phyloP scores from a whole-genome alignment of 306 rosid genomes.

The Herpetospermum pedunculosum region DNA sequence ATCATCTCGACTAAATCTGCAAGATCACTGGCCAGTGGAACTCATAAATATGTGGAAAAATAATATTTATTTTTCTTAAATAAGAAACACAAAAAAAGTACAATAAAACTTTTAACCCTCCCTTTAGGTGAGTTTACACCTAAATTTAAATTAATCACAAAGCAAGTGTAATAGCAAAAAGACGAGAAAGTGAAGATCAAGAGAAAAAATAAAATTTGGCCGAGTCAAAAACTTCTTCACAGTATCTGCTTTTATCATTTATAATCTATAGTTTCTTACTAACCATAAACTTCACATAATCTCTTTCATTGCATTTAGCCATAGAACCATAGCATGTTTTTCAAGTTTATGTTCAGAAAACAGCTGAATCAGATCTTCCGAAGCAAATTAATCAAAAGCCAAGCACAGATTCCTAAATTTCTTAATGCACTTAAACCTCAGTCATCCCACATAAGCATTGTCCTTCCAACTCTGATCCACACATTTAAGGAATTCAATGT shows the following conservation, averaged over 20 bases:
- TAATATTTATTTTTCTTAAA: not conserved
- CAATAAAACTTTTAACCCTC: not conserved
- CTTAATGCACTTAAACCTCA: not conserved
- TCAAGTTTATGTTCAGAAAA: not conserved
- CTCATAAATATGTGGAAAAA: conserved; percentile 7
- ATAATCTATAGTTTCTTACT: not conserved
- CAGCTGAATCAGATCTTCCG: not conserved
- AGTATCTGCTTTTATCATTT: not conserved
- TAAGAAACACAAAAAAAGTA: not conserved
- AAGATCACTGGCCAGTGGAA: conserved; percentile 53
- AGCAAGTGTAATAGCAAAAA: not conserved
- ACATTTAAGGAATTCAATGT: too few species aligned
- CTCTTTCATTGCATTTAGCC: not conserved
- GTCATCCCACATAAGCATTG: too few species aligned
- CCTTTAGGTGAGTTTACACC: not conserved
- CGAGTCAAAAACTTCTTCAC: not conserved
- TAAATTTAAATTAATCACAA: not conserved
- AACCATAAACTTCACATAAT: not conserved
- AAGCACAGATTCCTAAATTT: not conserved
- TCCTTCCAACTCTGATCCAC: too few species aligned
- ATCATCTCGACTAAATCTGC: conserved; percentile 80
- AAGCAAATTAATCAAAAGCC: not conserved
- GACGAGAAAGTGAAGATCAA: not conserved
- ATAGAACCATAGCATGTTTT: not conserved
- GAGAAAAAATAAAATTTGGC: not conserved